Evolutionary conservation across 1,139 yeast genomes (phyloP).

Genomic region (Suhomyces guaymorum): DNA sequence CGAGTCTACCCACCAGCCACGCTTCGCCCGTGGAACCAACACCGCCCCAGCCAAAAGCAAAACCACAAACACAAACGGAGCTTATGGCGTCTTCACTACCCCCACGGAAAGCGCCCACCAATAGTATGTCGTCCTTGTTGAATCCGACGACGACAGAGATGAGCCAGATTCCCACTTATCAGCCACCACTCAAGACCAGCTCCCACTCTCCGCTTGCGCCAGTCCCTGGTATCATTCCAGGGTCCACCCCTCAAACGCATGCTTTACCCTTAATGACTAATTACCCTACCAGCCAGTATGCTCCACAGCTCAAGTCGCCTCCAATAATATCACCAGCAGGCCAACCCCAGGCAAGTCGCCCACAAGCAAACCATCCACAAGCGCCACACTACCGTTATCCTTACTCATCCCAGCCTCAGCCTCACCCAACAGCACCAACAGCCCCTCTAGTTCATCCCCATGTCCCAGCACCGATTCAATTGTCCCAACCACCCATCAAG

Average conservation of each 20-base stretch:
- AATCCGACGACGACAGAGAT: slow-evolving; percentile 5
- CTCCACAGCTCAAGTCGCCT: slow-evolving; percentile 8
- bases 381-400: slow-evolving; percentile 5
- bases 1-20: slow-evolving; percentile 5
- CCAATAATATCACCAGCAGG: no score
- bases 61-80: slow-evolving; percentile 7
- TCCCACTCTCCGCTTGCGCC: neutral
- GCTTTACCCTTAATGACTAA: slow-evolving; percentile 4
- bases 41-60: slow-evolving; percentile 6
- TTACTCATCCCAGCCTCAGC: neutral
- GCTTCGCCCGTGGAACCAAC: no score
- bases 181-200: no score
- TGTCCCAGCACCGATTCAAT: slow-evolving; percentile 1
- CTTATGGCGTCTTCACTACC: neutral
- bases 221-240: neutral
- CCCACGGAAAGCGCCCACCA: slow-evolving; percentile 11
- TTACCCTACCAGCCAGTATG: slow-evolving; percentile 4
- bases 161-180: neutral
- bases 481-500: slow-evolving; percentile 1
- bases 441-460: neutral
- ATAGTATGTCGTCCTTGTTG: slow-evolving; percentile 11
- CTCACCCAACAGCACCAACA: neutral
- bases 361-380: no score
- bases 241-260: slow-evolving; percentile 1
- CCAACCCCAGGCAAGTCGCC: no score